Evolutionary conservation across 169 alveolate species (phyloP).

Genomic region (Perkinsus marinus): DNA sequence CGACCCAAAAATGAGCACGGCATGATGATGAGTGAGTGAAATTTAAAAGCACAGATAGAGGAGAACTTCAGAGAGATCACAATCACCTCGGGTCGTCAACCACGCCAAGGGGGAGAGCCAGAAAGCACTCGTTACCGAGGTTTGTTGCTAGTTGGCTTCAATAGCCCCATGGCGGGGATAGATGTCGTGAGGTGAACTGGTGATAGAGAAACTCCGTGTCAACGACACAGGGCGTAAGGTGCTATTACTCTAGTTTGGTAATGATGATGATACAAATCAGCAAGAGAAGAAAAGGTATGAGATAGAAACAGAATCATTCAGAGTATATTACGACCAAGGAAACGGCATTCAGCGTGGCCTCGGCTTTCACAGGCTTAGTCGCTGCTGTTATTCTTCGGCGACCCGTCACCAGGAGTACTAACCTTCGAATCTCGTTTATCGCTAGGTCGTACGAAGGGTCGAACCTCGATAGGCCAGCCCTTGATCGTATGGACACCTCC

Average conservation of each 20-base stretch:
- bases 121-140: background rate
- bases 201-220: no score
- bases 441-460: background rate
- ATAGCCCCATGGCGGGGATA: no score
- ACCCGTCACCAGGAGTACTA: background rate
- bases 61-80: background rate
- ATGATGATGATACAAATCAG: no score
- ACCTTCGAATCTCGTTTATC: background rate
- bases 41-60: background rate
- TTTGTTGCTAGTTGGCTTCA: background rate
- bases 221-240: no score
- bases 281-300: no score
- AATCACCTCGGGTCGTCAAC: background rate
- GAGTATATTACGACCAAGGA: no score
- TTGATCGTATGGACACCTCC: background rate
- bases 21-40: background rate
- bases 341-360: no score
- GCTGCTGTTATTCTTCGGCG: background rate
- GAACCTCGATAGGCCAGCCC: background rate
- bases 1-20: background rate
- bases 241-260: no score
- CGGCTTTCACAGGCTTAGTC: background rate
- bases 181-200: no score
- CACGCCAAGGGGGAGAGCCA: background rate
- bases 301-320: no score